Percentiles rank a stretch among this genome's conserved stretches.
These are phyloP conservation scores for Exophiala aquamarina DNA, from an alignment of 2,329 filamentous ascomycete species.

Conservation along the genomic window DNA sequence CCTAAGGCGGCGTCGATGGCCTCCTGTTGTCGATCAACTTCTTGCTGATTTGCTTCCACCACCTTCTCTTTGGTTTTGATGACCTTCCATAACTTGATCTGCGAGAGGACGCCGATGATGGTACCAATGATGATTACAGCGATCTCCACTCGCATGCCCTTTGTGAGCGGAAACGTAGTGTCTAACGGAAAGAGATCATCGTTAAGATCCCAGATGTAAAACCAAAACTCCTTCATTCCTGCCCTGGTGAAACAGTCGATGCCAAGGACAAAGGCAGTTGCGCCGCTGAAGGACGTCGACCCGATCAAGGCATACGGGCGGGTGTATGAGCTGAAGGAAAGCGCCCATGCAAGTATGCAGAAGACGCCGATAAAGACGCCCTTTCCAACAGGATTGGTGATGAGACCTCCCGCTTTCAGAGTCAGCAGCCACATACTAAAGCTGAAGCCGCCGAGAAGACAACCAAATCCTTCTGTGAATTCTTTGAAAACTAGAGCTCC, in stretches of 20 bases:
- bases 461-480: conserved; percentile 80
- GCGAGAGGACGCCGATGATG: conserved; percentile 75
- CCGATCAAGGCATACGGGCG: conserved; percentile 75
- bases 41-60: conserved; percentile 46
- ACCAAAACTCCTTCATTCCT: conserved; percentile 95
- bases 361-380: conserved; percentile 75
- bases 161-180: conserved; percentile 82
- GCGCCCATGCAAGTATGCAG: conserved; percentile 64
- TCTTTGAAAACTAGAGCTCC: conserved; percentile 78
- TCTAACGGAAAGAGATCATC: conserved; percentile 74
- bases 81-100: conserved; percentile 82
- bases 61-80: conserved; percentile 57
- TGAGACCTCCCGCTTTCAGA: conserved; percentile 71
- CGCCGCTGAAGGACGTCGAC: conserved; percentile 76
- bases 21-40: conserved; percentile 57
- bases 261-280: conserved; percentile 75
- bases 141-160: conserved; percentile 81
- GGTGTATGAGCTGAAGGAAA: conserved; percentile 77
- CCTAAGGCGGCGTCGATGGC: conserved; percentile 70
- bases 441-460: conserved; percentile 82
- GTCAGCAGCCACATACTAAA: conserved; percentile 88
- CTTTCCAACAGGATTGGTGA: conserved; percentile 62
- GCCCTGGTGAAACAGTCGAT: conserved; percentile 88
- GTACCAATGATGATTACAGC: conserved; percentile 74
- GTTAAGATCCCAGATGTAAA: conserved; percentile 86